Conservation (phyloP, 2,329 filamentous ascomycete genomes). For the Aspergillus flavus region DNA sequence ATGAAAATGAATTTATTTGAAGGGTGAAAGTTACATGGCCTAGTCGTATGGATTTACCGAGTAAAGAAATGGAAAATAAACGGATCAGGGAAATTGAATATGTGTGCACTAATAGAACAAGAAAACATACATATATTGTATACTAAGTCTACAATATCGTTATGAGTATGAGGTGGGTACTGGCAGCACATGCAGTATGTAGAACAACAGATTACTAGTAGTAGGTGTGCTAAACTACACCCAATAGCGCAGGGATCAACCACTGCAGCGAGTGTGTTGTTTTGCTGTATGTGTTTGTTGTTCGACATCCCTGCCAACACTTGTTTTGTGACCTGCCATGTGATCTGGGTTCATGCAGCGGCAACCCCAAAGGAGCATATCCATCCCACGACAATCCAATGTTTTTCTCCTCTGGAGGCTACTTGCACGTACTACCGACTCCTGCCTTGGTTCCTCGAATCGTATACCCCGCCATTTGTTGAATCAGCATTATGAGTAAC, state of each 20-base stretch:
- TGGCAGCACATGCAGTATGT: not conserved
- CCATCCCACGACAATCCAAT: not conserved
- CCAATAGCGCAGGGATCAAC: not conserved
- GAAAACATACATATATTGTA: no score
- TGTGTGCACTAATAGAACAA: not conserved
- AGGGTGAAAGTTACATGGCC: not conserved
- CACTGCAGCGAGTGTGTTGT: not conserved
- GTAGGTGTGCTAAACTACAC: not conserved
- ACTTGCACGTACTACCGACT: not conserved
- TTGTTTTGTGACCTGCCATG: not conserved
- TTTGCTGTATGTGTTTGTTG: not conserved
- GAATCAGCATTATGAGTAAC: no score
- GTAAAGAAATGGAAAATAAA: no score
- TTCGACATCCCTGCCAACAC: not conserved
- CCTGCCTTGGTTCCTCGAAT: not conserved
- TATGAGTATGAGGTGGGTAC: not conserved
- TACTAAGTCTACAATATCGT: no score
- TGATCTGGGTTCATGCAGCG: not conserved
- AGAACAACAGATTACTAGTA: no score
- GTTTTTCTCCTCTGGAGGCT: not conserved
- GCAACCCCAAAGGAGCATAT: not conserved
- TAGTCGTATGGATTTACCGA: not conserved
- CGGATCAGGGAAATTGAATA: not conserved
- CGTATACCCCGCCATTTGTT: no score
- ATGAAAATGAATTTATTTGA: conserved; percentile 20